These are phyloP conservation scores for Xerocomellus amylosporus DNA, from an alignment of 768 basidiomycete genomes.

Conservation along the genomic window DNA sequence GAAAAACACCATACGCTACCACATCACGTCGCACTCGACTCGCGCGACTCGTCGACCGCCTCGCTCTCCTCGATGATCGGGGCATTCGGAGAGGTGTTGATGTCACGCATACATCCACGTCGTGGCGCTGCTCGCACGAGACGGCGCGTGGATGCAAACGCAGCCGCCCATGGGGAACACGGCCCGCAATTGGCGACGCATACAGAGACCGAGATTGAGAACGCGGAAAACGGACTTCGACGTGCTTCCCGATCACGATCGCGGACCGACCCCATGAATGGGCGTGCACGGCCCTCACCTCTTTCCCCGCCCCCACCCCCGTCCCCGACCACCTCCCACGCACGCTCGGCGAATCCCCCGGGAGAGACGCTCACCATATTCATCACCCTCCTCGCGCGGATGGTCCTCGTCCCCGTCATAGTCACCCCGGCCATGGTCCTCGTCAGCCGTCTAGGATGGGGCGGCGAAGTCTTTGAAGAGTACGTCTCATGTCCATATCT, in stretches of 20 bases:
- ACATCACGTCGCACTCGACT: background rate
- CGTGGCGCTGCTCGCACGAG: background rate
- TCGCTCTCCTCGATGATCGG: slow-evolving; percentile 23
- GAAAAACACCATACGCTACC: background rate
- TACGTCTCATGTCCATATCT: slow-evolving; percentile 39
- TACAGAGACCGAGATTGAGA: slow-evolving; percentile 1
- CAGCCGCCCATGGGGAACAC: slow-evolving; percentile 6
- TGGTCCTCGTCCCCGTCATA: slow-evolving; percentile 80
- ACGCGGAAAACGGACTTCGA: background rate
- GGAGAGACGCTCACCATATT: slow-evolving; percentile 83
- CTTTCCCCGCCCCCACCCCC: background rate
- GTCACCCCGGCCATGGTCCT: slow-evolving; percentile 74
- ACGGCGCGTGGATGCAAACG: background rate
- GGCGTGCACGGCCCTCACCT: background rate
- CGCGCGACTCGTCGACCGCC: slow-evolving; percentile 13
- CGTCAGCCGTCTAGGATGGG: slow-evolving; percentile 48
- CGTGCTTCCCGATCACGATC: background rate
- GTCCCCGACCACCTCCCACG: background rate
- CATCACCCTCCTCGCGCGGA: slow-evolving; percentile 79
- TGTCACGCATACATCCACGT: slow-evolving; percentile 6
- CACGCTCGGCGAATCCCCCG: slow-evolving; percentile 23
- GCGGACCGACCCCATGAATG: background rate
- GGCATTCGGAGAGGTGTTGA: slow-evolving; percentile 16
- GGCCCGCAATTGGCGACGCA: slow-evolving; percentile 2
- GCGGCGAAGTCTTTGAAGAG: slow-evolving; percentile 63